Conservation (phyloP, 1,284 basidiomycete species). For the Naganishia liquefaciens region DNA sequence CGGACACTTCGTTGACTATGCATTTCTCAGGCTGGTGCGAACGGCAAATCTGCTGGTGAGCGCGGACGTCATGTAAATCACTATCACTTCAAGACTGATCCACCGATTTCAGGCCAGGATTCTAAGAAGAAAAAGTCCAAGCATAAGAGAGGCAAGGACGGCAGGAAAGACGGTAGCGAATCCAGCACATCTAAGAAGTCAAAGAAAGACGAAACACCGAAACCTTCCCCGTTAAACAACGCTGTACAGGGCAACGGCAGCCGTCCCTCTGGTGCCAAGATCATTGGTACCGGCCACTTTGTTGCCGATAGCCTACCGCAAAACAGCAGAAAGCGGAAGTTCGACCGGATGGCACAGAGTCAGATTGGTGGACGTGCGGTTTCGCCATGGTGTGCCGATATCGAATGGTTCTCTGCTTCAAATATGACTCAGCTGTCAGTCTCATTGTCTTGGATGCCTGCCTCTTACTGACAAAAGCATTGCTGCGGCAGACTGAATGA, state of each 20-base stretch:
- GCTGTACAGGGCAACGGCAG: constrained; percentile 41
- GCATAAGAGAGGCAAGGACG: constrained; percentile 34
- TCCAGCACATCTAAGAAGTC: constrained; percentile 37
- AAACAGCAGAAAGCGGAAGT: constrained; percentile 78
- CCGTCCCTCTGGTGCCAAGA: constrained; percentile 45
- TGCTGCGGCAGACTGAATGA: constrained; percentile 65
- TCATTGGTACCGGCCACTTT: constrained; percentile 22
- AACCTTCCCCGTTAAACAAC: constrained; percentile 50
- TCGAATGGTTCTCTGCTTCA: constrained; percentile 6
- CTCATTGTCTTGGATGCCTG: neutral
- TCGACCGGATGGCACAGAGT: constrained; percentile 74
- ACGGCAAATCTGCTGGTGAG: neutral
- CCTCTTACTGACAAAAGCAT: neutral
- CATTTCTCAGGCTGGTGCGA: neutral
- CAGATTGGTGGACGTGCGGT: constrained; percentile 56
- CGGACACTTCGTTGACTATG: too few species aligned
- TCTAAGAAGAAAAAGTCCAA: constrained; percentile 35
- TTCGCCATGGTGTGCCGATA: constrained; percentile 26
- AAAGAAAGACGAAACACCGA: constrained; percentile 50
- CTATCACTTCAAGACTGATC: constrained; percentile 25
- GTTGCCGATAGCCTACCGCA: constrained; percentile 59
- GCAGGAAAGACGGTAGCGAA: neutral
- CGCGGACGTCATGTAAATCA: neutral
- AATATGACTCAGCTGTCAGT: constrained; percentile 18
- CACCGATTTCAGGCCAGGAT: constrained; percentile 26